Conservation (phyloP, 2,329 filamentous ascomycete genomes). For the Fusarium sp. region DNA sequence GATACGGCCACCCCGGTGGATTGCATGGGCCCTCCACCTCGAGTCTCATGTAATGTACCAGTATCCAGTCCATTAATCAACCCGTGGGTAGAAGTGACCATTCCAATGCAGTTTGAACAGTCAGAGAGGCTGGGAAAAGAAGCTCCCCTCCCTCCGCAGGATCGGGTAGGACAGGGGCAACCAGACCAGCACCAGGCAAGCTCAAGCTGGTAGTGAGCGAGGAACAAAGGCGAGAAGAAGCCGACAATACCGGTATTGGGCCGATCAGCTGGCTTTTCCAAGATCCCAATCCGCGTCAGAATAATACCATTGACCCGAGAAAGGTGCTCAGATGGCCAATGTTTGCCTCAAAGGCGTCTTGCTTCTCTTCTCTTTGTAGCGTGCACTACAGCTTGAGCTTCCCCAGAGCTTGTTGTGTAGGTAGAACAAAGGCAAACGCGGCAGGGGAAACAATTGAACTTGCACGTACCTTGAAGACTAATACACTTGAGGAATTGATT, state of each 20-base stretch:
- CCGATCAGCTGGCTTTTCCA: slow-evolving; percentile 23
- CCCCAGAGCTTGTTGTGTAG: slow-evolving; percentile 7
- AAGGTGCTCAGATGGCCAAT: slow-evolving; percentile 5
- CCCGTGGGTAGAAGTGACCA: slow-evolving; percentile 34
- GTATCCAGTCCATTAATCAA: slow-evolving; percentile 32
- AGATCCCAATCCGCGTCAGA: slow-evolving; percentile 31
- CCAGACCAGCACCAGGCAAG: neutral
- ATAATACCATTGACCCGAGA: slow-evolving; percentile 9
- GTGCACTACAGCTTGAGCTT: slow-evolving; percentile 8
- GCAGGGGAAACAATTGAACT: slow-evolving; percentile 19
- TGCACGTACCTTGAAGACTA: slow-evolving; percentile 39
- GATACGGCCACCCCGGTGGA: slow-evolving; percentile 38
- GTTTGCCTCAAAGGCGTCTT: slow-evolving; percentile 26
- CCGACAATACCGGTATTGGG: slow-evolving; percentile 25
- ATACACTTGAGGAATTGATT: slow-evolving; percentile 26
- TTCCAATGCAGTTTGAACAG: slow-evolving; percentile 3
- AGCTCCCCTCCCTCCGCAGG: slow-evolving; percentile 29
- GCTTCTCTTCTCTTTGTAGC: neutral
- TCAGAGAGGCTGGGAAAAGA: slow-evolving; percentile 12
- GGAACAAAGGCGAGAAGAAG: slow-evolving; percentile 10
- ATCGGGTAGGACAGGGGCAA: slow-evolving; percentile 26
- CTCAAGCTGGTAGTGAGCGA: neutral
- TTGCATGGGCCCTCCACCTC: slow-evolving; percentile 40
- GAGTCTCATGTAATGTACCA: slow-evolving; percentile 25
- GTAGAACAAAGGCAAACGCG: slow-evolving; percentile 24